Evolutionary conservation across 768 basidiomycete species (phyloP), one percentile per base, ranked within the genome.

Genomic region (Mycena rosella): DNA sequence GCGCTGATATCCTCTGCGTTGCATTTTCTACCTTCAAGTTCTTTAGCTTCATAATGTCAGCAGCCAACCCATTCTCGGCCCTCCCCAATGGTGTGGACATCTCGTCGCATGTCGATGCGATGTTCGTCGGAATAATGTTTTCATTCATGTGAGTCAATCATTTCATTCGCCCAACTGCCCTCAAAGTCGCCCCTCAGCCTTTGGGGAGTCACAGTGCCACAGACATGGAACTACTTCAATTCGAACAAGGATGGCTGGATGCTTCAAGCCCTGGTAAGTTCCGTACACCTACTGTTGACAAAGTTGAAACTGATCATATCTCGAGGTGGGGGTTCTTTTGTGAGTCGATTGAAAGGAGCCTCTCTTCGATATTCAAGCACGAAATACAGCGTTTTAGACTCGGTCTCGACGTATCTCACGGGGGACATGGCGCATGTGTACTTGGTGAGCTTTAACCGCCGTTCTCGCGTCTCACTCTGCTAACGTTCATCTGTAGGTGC

Each of bases 191-290:
- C 7, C 36, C n/a, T n/a, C 48, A 60, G 59, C 5, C 48, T 60
- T 6, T 60, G 32, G 45, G 59, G 59, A 13, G 40, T 60, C 30
- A 51, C 48, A 8, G 18, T 60, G 10, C 14, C 30, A 0, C 59
- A 60, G 30, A 36, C 59, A 26, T 60, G 32, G 34, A 49, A 30
- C 5, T 60, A 60, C 34, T 60, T 29, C 47, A 48, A 32, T n/a
- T 49, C 48, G 22, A 38, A 60, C 30, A 60, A 51, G 15, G 59
- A 60, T 24, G 48, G 48, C 13, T 60, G 59, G 59, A 49, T 60
- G 59, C 59, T 60, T 17, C 47, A 29, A 18, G 11, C 22, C 15
- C 48, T 60, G 36, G 59, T 60, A 30, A 60, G 59, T 38, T 20
- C 32, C 6, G 6, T 27, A 47, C n/a, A n/a, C n/a, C n/a, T 60